A percentile compares a stretch with the other conserved stretches of the same genome.
phyloP scores from a whole-genome alignment of 1,139 yeast species.

The Suhomyces bokatorum region DNA sequence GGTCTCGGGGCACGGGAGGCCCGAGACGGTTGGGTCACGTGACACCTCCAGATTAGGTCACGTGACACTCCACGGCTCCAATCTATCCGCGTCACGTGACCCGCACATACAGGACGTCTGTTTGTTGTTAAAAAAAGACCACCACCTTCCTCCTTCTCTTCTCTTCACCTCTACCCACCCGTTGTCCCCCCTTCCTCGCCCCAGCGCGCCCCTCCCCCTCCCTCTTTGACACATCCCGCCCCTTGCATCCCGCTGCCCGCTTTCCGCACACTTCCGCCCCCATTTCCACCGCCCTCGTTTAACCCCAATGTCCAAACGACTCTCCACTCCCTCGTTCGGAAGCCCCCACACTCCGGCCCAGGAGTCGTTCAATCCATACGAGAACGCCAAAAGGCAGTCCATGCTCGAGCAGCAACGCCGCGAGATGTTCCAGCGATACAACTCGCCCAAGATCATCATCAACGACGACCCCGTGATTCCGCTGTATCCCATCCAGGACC shows the following conservation, averaged over 20 bases:
- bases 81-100: neutral
- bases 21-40: no score
- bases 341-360: conserved; percentile 9
- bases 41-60: no score
- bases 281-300: neutral
- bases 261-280: neutral
- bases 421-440: conserved; percentile 20
- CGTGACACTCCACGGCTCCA: no score
- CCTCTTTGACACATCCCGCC: neutral
- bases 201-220: neutral
- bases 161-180: neutral
- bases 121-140: conserved; percentile 12
- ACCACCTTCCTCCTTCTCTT: neutral
- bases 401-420: conserved; percentile 24
- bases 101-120: conserved; percentile 4
- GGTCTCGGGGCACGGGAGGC: no score
- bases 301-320: conserved; percentile 8
- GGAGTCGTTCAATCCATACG: conserved; percentile 31
- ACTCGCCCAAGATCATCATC: conserved; percentile 33
- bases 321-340: conserved; percentile 7
- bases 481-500: conserved; percentile 33
- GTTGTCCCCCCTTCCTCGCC: no score
- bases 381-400: conserved; percentile 26
- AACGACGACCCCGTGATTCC: conserved; percentile 45
- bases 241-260: neutral